Conservation (phyloP, 306 rosid species). For the Albizia julibrissin region DNA sequence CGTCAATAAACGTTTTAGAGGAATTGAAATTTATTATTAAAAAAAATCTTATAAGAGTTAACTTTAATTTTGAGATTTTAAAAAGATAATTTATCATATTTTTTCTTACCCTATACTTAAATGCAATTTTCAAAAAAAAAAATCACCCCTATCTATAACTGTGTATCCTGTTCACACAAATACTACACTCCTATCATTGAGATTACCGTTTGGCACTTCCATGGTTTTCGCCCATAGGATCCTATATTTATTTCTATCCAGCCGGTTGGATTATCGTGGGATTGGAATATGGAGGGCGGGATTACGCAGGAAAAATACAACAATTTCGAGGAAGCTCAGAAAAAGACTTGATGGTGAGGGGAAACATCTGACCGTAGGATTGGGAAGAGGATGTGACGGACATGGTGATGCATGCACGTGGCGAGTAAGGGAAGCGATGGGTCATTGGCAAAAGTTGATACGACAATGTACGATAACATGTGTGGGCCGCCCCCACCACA, state of each 20-base stretch:
- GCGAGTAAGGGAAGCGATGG: neutral
- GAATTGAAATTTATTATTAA: too few relatives aligned
- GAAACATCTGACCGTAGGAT: neutral
- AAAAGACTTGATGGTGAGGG: neutral
- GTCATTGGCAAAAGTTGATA: neutral
- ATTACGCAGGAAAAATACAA: neutral
- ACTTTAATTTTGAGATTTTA: too few relatives aligned
- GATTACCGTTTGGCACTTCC: neutral
- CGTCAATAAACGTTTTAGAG: too few relatives aligned
- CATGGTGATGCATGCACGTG: neutral
- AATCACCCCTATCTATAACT: neutral
- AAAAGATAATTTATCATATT: too few relatives aligned
- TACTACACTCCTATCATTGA: neutral
- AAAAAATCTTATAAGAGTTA: too few relatives aligned
- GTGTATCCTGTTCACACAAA: neutral
- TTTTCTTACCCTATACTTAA: too few relatives aligned
- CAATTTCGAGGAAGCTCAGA: neutral
- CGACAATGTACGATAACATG: neutral
- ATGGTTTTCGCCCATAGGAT: neutral
- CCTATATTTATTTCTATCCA: too few relatives aligned
- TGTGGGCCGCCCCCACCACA: neutral
- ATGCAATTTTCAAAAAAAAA: too few relatives aligned
- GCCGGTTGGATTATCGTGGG: neutral
- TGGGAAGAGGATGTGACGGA: too few relatives aligned
- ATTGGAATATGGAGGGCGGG: neutral